Conservation (phyloP, 768 basidiomycete genomes). For the Termitomyces sp. region DNA sequence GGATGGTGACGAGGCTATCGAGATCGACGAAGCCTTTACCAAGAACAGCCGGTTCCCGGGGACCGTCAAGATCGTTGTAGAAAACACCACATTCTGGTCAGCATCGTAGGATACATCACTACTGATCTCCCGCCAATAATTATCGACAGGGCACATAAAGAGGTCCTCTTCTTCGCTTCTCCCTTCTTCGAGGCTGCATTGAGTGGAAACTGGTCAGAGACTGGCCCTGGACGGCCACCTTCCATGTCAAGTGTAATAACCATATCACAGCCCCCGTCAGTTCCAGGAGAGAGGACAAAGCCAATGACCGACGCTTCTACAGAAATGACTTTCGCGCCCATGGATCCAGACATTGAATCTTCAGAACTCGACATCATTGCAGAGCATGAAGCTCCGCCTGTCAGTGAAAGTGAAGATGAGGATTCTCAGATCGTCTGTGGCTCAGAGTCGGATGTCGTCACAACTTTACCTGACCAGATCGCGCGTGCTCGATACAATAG, state of each 20-base stretch:
- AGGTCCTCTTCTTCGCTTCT: slow-evolving; percentile 88
- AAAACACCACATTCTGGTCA: slow-evolving; percentile 87
- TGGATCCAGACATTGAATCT: slow-evolving; percentile 45
- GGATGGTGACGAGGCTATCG: slow-evolving; percentile 68
- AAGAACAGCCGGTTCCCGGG: slow-evolving; percentile 69
- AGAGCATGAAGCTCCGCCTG: slow-evolving; percentile 34
- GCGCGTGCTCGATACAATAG: slow-evolving; percentile 46
- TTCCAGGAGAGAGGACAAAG: slow-evolving; percentile 46
- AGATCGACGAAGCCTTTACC: slow-evolving; percentile 78
- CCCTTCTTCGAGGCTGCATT: slow-evolving; percentile 92
- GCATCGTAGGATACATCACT: slow-evolving; percentile 22
- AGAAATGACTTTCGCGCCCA: slow-evolving; percentile 59
- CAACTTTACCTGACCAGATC: slow-evolving; percentile 21
- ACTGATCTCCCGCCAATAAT: background rate
- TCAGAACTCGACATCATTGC: slow-evolving; percentile 39
- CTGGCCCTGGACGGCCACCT: slow-evolving; percentile 54
- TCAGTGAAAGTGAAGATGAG: slow-evolving; percentile 33
- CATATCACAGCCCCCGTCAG: slow-evolving; percentile 68
- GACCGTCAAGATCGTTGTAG: slow-evolving; percentile 88
- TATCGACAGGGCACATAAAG: slow-evolving; percentile 77
- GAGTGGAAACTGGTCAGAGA: slow-evolving; percentile 92
- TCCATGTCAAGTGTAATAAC: slow-evolving; percentile 84
- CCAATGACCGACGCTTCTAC: slow-evolving; percentile 37
- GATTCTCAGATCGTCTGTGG: slow-evolving; percentile 16
- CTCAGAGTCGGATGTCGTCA: slow-evolving; percentile 11